Base-by-base conservation (phyloP, 768 basidiomycete species). In the Russula sp. region DNA sequence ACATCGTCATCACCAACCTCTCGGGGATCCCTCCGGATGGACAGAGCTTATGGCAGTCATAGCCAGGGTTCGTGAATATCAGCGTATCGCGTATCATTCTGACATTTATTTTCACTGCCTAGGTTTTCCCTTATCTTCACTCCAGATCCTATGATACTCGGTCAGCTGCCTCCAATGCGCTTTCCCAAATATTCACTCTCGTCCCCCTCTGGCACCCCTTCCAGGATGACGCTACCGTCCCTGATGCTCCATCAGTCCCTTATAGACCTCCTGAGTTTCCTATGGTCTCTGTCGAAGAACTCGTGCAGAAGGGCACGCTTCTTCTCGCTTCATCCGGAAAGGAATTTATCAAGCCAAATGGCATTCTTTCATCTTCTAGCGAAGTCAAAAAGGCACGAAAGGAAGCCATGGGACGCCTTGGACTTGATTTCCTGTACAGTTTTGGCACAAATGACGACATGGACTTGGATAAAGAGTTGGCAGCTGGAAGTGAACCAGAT, bases 81-180 rank as follows among this genome's bases (percentile, higher is more conserved):
- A 42, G 18, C 0, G 34, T 45, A 20, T 11, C 42, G 45, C 22
- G 8, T 18, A 58, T 3, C 48, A 2, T 52, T 20, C 57, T 53
- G 42, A 37, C 53, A 11, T 45, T 50, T 42, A 35, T 51, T 55
- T 4, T 67, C 37, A 22, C 27, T 49, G 20, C 3, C 20, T 72
- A 97, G 89, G 88, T 99, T 68, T 77, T 98, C 13, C 97, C 97
- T 5, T 94, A 83, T 72, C 79, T 98, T 2, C 89, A 91, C 71
- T 94, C 93, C 45, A 92, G 90, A 76, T 89, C 88, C n/a, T 86
- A 85, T 65, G 97, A 99, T 63, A 94, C 96, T 2, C 84, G 97
- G 49, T 84, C 86, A 3, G 94, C 97, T 0, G 93, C 94, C 0
- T 92, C 94, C 0, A 82, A 85, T 59, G 91, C 97, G 0, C 79